Conservation (phyloP, 345 rosid species). For the Bretschneidera sinensis region DNA sequence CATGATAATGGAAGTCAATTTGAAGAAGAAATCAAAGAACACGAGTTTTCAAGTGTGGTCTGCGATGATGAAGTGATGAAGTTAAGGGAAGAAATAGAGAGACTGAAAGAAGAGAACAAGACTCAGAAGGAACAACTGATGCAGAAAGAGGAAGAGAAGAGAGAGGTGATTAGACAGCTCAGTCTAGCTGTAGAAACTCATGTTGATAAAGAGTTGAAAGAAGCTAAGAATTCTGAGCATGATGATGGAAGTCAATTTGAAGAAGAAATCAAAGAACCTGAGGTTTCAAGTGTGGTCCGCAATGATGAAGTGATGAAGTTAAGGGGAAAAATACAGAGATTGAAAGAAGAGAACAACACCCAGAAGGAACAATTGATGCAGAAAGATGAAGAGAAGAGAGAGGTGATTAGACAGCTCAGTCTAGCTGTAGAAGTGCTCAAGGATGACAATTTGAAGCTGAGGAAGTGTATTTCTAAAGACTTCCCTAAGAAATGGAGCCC, state of each 20-base stretch:
- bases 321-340: slow-evolving; percentile 30
- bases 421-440: slow-evolving; percentile 39
- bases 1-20: slow-evolving; percentile 14
- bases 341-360: slow-evolving; percentile 27
- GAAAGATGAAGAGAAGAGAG: slow-evolving; percentile 79
- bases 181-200: slow-evolving; percentile 28
- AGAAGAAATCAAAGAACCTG: not conserved
- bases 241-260: slow-evolving; percentile 15
- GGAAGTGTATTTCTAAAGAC: slow-evolving; percentile 24
- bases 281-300: not conserved
- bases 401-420: slow-evolving; percentile 71
- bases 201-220: slow-evolving; percentile 6
- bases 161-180: slow-evolving; percentile 74
- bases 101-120: slow-evolving; percentile 28
- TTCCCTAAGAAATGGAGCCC: slow-evolving; percentile 31
- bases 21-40: slow-evolving; percentile 5
- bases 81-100: slow-evolving; percentile 35
- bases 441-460: slow-evolving; percentile 48
- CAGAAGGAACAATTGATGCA: slow-evolving; percentile 28
- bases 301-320: slow-evolving; percentile 31
- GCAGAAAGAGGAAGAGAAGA: slow-evolving; percentile 75
- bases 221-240: slow-evolving; percentile 13
- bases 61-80: slow-evolving; percentile 23
- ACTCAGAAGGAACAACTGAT: slow-evolving; percentile 23
- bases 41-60: not conserved